Evolutionary conservation across 164 flowering plant species (phyloP), one percentile per base, ranked within the genome.

Genomic region (Aristolochia fimbriata): DNA sequence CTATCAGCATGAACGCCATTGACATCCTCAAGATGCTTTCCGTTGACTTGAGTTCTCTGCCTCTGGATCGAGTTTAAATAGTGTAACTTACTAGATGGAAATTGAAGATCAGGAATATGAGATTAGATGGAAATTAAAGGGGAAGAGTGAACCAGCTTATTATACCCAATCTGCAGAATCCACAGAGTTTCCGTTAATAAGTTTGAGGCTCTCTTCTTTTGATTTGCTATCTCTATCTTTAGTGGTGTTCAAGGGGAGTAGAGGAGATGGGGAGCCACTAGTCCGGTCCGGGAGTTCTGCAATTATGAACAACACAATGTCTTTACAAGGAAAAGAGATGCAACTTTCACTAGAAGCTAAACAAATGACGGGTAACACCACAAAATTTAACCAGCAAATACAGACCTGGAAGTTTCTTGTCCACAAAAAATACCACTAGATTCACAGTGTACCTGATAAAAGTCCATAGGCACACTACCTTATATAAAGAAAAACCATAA

Each of bases 261-360:
- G 70, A n/a, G 75, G 64, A 43, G 82, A 59, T 14, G 71, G 56
- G 47, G 41, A 48, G 64, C 76, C 85, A 65, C 58, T 69, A 1
- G 73, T 72, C 8, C 97, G 88, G 58, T 94, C 97, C 48, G 96
- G 92, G 48, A 90, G 68, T 64, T 91, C 99, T 93, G 78, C 68
- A 52, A 72, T 17, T 19, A 70, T 19, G 49, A 55, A 11, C 47
- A 31, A 46, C 17, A 49, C 25, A 37, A n/a, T 30, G 43, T 60
- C 27, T 19, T n/a, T 9, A 37, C 43, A 4, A 37, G 43, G 45
- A 27, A 25, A 24, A 43, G 16, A 24, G 21, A 55, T n/a, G n/a
- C 46, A 37, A 37, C 43, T 6, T 37, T 6, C 43, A 5, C 9
- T 37, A 37, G 9, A 37, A 37, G 43, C 7, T 6, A 5, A 37